A percentile compares a stretch with the other conserved stretches of the same genome.
Evolutionary conservation across 2,329 filamentous ascomycete species (phyloP).

Genomic region (Colletotrichum musicola): DNA sequence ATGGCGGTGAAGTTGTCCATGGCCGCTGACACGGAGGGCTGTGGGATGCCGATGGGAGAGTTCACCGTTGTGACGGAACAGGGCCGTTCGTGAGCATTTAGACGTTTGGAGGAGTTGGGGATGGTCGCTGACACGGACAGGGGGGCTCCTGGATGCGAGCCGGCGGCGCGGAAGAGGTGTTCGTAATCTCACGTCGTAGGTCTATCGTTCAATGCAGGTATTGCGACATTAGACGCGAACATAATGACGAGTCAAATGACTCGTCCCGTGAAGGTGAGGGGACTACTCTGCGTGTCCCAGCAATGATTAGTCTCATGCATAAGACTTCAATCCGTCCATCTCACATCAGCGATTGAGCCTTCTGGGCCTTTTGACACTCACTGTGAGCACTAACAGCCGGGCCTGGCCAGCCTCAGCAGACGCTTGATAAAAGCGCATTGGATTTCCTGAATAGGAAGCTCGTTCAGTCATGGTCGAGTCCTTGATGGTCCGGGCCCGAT

Average conservation of each 20-base stretch:
- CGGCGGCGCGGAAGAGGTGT: neutral
- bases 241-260: conserved; percentile 11
- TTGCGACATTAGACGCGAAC: neutral
- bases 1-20: conserved; percentile 30
- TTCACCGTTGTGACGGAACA: neutral
- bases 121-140: neutral
- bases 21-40: neutral
- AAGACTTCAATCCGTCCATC: too few species aligned
- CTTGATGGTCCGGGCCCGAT: neutral
- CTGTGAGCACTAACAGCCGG: too few species aligned
- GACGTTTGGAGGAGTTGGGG: neutral
- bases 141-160: neutral
- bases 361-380: too few species aligned
- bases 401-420: neutral
- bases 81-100: neutral
- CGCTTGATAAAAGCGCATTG: neutral
- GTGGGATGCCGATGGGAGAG: neutral
- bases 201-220: neutral
- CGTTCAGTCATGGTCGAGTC: neutral
- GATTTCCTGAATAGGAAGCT: neutral
- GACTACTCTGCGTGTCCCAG: neutral
- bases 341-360: too few species aligned
- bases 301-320: neutral
- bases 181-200: conserved; percentile 10
- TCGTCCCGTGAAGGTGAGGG: neutral